Percentiles rank a stretch among this genome's conserved stretches.
phyloP scores from a whole-genome alignment of 1,284 basidiomycete genomes.

The Naganishia sp. region DNA sequence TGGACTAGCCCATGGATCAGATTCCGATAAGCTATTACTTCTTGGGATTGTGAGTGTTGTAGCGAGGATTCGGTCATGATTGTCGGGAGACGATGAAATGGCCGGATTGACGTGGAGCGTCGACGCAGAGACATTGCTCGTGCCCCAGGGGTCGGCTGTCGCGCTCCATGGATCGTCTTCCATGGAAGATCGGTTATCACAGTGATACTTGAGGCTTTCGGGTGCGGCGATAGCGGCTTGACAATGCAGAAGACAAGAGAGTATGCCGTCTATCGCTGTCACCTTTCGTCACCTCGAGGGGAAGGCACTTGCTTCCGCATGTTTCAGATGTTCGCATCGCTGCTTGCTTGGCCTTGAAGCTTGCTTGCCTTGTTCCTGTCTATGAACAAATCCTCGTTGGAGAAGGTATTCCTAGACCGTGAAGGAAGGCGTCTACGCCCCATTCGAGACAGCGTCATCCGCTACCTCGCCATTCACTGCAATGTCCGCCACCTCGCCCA shows the following conservation, averaged over 20 bases:
- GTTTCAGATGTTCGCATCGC: neutral
- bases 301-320: neutral
- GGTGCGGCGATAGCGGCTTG: too few species aligned
- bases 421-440: too few species aligned
- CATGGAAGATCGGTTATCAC: neutral
- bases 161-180: constrained; percentile 32
- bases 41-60: neutral
- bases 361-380: neutral
- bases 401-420: too few species aligned
- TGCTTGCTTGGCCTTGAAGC: neutral
- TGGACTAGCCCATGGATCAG: constrained; percentile 21
- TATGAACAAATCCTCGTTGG: neutral
- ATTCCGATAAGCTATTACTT: constrained; percentile 3
- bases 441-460: neutral
- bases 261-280: too few species aligned
- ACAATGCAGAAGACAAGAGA: too few species aligned
- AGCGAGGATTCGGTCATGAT: neutral
- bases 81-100: neutral
- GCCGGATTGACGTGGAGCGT: neutral
- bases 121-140: neutral
- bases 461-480: neutral
- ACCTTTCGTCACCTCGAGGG: neutral
- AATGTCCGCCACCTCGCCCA: neutral
- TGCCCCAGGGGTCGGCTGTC: constrained; percentile 22
- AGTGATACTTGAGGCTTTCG: too few species aligned